These are phyloP conservation scores for Phytophthora multivora DNA, from an alignment of 352 stramenopile species.

Conservation along the genomic window DNA sequence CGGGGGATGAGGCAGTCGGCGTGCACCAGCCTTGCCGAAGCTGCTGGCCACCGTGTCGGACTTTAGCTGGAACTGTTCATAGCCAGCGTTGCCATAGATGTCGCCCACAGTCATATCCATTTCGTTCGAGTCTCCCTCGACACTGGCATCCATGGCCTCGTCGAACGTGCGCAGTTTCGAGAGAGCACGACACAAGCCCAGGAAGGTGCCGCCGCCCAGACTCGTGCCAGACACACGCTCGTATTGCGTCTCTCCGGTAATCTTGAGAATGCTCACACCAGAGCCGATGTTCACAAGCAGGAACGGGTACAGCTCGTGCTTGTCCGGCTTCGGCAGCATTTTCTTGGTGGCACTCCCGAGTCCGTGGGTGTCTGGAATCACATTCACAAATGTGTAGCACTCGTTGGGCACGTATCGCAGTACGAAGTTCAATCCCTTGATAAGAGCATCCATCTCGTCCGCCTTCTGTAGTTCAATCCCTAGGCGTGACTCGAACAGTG, in stretches of 20 bases:
- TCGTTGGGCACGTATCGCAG: constrained; percentile 92
- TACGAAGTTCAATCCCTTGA: constrained; percentile 97
- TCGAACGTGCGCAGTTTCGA: constrained; percentile 86
- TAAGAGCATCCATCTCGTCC: constrained; percentile 96
- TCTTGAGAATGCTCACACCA: constrained; percentile 96
- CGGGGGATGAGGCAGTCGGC: constrained; percentile 34
- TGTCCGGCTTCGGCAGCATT: constrained; percentile 58
- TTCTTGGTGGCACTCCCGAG: constrained; percentile 64
- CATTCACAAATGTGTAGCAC: constrained; percentile 96
- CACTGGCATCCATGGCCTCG: constrained; percentile 76
- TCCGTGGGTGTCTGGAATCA: constrained; percentile 61
- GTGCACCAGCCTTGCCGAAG: constrained; percentile 93
- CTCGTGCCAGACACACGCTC: constrained; percentile 97
- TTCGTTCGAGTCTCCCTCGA: constrained; percentile 65
- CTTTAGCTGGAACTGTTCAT: constrained; percentile 90
- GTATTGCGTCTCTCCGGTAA: constrained; percentile 89
- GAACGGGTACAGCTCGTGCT: constrained; percentile 92
- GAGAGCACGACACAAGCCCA: constrained; percentile 94
- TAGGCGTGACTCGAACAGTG: constrained; percentile 89
- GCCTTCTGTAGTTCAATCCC: constrained; percentile 94
- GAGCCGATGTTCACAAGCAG: constrained; percentile 98
- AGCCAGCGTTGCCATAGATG: constrained; percentile 95
- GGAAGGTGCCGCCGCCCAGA: constrained; percentile 98
- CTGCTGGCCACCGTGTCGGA: constrained; percentile 92
- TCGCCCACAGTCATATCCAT: constrained; percentile 98